Evolutionary conservation across 768 basidiomycete species (phyloP).

Genomic region (Naematelia aurantialba): DNA sequence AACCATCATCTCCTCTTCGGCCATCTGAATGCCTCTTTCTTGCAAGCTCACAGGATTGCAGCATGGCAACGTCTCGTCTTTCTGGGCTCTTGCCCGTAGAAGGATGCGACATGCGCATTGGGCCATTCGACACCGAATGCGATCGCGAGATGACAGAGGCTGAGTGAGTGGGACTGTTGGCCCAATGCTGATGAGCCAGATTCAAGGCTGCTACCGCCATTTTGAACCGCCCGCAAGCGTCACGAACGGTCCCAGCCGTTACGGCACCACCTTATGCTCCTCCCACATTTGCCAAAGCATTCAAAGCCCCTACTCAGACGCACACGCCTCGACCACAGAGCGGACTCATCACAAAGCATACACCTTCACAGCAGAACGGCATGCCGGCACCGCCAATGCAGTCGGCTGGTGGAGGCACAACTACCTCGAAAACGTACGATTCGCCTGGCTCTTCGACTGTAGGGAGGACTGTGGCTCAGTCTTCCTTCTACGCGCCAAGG

Average conservation of each 20-base stretch:
- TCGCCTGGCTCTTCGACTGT: not conserved
- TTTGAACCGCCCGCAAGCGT: constrained; percentile 17
- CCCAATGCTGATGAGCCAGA: constrained; percentile 10
- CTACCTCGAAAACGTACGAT: no score
- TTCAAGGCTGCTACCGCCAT: constrained; percentile 26
- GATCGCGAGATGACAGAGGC: constrained; percentile 22
- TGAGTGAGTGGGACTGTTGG: constrained; percentile 22
- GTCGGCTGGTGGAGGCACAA: no score
- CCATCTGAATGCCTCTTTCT: no score
- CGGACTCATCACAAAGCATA: constrained; percentile 20
- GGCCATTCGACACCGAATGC: constrained; percentile 28
- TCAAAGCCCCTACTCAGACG: constrained; percentile 36
- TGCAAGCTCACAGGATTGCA: constrained; percentile 6
- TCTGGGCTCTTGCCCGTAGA: constrained; percentile 16
- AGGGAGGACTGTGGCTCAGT: constrained; percentile 21
- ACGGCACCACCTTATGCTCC: constrained; percentile 14
- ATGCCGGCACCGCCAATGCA: no score
- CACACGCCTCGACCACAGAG: constrained; percentile 16
- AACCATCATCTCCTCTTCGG: no score
- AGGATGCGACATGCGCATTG: constrained; percentile 42
- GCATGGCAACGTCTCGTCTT: constrained; percentile 19
- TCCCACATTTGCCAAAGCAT: constrained; percentile 28
- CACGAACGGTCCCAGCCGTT: constrained; percentile 6
- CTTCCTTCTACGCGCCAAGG: constrained; percentile 38
- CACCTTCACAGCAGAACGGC: not conserved